Evolutionary conservation across 2,329 filamentous ascomycete species (phyloP).

Genomic region (Verticillium isaacii): DNA sequence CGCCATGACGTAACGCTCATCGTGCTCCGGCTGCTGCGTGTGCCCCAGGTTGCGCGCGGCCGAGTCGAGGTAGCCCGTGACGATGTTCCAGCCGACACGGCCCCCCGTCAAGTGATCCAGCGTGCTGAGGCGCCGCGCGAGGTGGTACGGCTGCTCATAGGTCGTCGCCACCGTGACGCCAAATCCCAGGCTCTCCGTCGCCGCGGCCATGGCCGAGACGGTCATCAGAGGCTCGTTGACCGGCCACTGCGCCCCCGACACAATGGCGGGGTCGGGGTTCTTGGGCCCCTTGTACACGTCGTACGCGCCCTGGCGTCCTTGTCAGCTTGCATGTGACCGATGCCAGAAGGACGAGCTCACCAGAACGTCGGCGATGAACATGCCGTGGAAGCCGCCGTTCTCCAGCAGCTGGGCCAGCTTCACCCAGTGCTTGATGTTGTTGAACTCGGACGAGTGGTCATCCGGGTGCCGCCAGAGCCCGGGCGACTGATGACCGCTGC

Average conservation of each 20-base stretch:
- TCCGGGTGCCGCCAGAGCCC: constrained; percentile 55
- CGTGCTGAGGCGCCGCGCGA: constrained; percentile 60
- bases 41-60: constrained; percentile 60
- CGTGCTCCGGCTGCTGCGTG: constrained; percentile 42
- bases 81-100: constrained; percentile 48
- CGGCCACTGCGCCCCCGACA: constrained; percentile 63
- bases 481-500: constrained; percentile 40
- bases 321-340: not conserved
- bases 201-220: constrained; percentile 63
- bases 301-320: constrained; percentile 45
- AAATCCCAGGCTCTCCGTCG: constrained; percentile 62
- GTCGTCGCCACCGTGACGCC: constrained; percentile 64
- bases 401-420: constrained; percentile 30
- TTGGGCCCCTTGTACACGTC: constrained; percentile 62
- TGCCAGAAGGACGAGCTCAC: not conserved
- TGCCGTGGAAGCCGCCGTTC: constrained; percentile 29
- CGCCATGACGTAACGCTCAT: constrained; percentile 53
- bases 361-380: constrained; percentile 32
- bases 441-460: constrained; percentile 23
- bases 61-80: constrained; percentile 64
- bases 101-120: constrained; percentile 63
- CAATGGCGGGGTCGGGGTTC: constrained; percentile 47
- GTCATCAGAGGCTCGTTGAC: constrained; percentile 64
- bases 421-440: constrained; percentile 23
- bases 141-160: constrained; percentile 64